Conservation (phyloP, 208 protist species). For the Kentomonas sorsogonicus region DNA sequence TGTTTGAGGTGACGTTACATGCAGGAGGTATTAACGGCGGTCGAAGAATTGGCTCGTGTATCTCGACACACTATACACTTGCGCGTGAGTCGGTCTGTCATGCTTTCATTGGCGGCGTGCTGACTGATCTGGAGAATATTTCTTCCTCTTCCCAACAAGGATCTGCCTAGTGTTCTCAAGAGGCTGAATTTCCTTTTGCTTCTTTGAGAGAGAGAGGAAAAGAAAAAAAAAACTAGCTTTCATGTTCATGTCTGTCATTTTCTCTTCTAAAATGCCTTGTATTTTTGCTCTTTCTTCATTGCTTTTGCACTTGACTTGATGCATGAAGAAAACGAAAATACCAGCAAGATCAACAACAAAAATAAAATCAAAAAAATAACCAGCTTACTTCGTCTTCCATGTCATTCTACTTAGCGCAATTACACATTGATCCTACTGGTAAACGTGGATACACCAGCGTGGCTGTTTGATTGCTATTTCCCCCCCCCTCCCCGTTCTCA, state of each 20-base stretch:
- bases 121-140: slow-evolving; percentile 30
- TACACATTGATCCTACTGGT: no score
- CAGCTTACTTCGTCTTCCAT: no score
- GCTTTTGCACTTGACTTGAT: no score
- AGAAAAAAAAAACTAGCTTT: slow-evolving; percentile 5
- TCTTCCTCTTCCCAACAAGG: neutral
- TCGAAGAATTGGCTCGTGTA: slow-evolving; percentile 53
- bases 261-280: neutral
- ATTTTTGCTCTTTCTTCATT: neutral
- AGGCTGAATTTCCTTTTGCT: no score
- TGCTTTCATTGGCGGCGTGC: slow-evolving; percentile 54
- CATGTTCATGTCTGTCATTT: neutral
- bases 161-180: no score
- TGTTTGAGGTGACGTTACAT: slow-evolving; percentile 81
- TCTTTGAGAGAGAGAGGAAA: neutral
- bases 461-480: no score
- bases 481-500: no score
- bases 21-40: slow-evolving; percentile 21
- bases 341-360: no score
- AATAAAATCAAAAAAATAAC: neutral
- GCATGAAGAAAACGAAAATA: no score
- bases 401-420: no score
- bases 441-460: no score
- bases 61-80: slow-evolving; percentile 53
- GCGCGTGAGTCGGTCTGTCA: slow-evolving; percentile 59